Evolutionary conservation across 805 yeast genomes (phyloP), one percentile per base, ranked within the genome.

Genomic region (Metschnikowia santaceciliae): DNA sequence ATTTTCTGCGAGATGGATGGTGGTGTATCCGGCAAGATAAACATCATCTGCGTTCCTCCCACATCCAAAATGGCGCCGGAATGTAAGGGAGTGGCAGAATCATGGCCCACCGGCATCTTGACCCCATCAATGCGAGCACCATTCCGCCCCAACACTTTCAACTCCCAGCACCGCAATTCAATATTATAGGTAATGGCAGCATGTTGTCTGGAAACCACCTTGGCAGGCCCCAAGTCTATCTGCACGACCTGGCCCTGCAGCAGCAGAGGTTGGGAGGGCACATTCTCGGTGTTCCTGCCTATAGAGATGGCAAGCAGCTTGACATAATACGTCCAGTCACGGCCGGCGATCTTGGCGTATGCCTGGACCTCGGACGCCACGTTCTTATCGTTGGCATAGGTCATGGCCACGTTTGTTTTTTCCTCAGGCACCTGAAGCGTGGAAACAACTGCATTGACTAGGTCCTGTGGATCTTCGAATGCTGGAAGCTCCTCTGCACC

Each of bases 41-140:
- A 94, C 96, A 94, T 92, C 98, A 94, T 94, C 69, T 94, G 98
- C 10, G 96, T 90, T 5, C 97, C 97, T 15, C 98, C 98, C 42
- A 94, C 84, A 61, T 94, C 99, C 51, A 94, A 70, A 15, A 94
- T 82, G 39, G 92, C 88, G n/a, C 99, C 99, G 1, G 95, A 85
- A 47, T 79, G 78, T 50, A 94, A 76, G 11, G 83, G 78, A 13
- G 84, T 77, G 3, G 83, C 74, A 4, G 72, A 67, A 38, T 69
- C 59, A 4, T 77, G 68, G 4, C 84, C 85, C 32, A 78, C 70
- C 2, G 78, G 75, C 39, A 77, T 67, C 58, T 81, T 73, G n/a
- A 66, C 69, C 32, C 89, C 88, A 70, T 94, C 96, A 23, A 94
- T 82, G 61, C 91, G 85, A 23, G 96, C 89, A 30, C 99, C 99